phyloP scores from a whole-genome alignment of 2,329 filamentous ascomycete genomes.

The Sclerotinia spermophila region DNA sequence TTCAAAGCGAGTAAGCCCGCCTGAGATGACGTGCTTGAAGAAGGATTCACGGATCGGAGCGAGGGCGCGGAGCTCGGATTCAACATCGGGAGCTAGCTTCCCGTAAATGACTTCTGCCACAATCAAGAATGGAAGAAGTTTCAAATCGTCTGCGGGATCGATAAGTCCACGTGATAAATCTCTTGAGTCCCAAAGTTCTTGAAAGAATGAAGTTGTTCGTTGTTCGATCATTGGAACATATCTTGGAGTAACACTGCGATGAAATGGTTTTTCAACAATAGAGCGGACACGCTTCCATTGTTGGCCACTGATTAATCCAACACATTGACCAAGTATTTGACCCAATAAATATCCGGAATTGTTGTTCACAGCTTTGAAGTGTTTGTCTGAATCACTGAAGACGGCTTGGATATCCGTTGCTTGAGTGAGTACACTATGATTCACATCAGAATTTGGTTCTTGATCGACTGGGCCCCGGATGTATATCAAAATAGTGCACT shows the following conservation, averaged over 20 bases:
- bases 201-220: conserved; percentile 19
- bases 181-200: conserved; percentile 9
- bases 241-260: neutral
- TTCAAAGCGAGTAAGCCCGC: conserved; percentile 37
- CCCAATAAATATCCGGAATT: conserved; percentile 41
- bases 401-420: conserved; percentile 39
- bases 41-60: conserved; percentile 36
- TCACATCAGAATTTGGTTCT: neutral
- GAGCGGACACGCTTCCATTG: conserved; percentile 35
- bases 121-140: conserved; percentile 40
- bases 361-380: conserved; percentile 43
- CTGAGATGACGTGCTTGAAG: conserved; percentile 38
- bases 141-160: conserved; percentile 29
- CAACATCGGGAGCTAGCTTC: conserved; percentile 29
- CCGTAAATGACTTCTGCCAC: conserved; percentile 43
- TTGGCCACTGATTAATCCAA: conserved; percentile 41
- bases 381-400: conserved; percentile 45
- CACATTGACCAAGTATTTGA: conserved; percentile 43
- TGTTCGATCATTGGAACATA: conserved; percentile 17
- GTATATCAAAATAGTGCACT: conserved; percentile 15
- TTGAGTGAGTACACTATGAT: conserved; percentile 38
- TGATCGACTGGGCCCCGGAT: neutral
- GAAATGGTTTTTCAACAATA: conserved; percentile 24
- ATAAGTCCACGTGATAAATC: conserved; percentile 20
- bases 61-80: conserved; percentile 30